These are phyloP conservation scores for Volvariella surrecta DNA, from an alignment of 1,284 basidiomycete species.

Conservation along the genomic window DNA sequence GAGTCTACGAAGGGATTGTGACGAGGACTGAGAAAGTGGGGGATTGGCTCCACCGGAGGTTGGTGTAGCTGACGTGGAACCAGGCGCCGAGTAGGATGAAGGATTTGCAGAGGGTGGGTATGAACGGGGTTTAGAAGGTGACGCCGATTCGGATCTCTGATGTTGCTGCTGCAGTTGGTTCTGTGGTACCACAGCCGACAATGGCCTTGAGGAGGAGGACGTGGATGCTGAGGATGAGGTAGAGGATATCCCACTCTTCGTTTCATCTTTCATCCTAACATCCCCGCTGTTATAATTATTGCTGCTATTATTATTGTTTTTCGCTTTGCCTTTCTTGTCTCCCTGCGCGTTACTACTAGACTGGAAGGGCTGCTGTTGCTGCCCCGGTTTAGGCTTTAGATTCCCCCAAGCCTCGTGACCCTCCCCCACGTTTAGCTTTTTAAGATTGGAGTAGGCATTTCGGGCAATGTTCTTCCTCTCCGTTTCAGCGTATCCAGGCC, in stretches of 20 bases:
- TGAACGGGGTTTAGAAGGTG: too few relatives aligned
- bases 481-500: slow-evolving; percentile 34
- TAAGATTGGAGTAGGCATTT: slow-evolving; percentile 37
- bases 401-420: slow-evolving; percentile 44
- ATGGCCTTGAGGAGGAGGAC: too few relatives aligned
- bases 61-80: too few relatives aligned
- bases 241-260: not conserved
- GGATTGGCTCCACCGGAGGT: too few relatives aligned
- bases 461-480: slow-evolving; percentile 40
- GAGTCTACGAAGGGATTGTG: too few relatives aligned
- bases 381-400: not conserved
- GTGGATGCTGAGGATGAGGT: not conserved
- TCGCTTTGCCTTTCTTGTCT: not conserved
- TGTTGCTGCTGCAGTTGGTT: too few relatives aligned
- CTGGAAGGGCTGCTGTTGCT: not conserved
- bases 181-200: too few relatives aligned
- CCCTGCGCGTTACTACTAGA: not conserved
- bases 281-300: not conserved
- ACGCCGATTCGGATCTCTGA: too few relatives aligned
- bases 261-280: too few relatives aligned
- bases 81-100: too few relatives aligned
- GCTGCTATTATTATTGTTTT: not conserved
- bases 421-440: slow-evolving; percentile 41
- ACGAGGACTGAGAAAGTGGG: too few relatives aligned
- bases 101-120: too few relatives aligned